phyloP scores from a whole-genome alignment of 2,329 filamentous ascomycete genomes.

The Colletotrichum scovillei region DNA sequence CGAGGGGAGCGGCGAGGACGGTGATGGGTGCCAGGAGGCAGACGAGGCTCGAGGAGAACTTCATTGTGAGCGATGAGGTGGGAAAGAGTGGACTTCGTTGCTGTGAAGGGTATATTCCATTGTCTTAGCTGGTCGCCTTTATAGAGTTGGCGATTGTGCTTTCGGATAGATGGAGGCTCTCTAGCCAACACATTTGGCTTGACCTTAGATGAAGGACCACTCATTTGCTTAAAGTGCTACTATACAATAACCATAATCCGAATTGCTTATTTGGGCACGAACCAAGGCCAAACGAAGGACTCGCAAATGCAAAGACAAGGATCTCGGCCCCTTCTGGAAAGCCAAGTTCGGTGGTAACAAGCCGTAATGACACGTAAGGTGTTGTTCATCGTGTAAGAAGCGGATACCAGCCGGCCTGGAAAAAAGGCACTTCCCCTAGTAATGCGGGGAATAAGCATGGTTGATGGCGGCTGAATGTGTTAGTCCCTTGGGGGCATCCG shows the following conservation, averaged over 20 bases:
- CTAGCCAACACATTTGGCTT: not conserved
- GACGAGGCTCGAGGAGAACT: constrained; percentile 43
- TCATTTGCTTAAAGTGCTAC: not conserved
- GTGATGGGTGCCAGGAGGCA: constrained; percentile 51
- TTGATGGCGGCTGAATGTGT: not conserved
- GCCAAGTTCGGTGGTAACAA: not conserved
- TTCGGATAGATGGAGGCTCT: not conserved
- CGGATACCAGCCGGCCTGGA: not conserved
- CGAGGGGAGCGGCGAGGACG: constrained; percentile 45
- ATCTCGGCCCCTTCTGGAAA: not conserved
- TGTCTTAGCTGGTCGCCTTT: not conserved
- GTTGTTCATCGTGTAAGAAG: not conserved
- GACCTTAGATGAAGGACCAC: not conserved
- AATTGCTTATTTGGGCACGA: not conserved
- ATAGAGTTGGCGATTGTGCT: not conserved
- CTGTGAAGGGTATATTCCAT: not conserved
- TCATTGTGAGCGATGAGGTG: constrained; percentile 20
- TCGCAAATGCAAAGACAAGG: not conserved
- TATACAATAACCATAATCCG: not conserved
- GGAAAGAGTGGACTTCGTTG: not conserved
- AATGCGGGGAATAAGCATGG: constrained; percentile 5
- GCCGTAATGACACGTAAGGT: not conserved
- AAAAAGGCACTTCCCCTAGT: not conserved
- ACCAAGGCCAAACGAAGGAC: not conserved
- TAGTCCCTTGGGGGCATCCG: not conserved